A percentile compares a stretch with the other conserved stretches of the same genome.
phyloP scores from a whole-genome alignment of 768 basidiomycete genomes.

The Lanmaoa rubissima region DNA sequence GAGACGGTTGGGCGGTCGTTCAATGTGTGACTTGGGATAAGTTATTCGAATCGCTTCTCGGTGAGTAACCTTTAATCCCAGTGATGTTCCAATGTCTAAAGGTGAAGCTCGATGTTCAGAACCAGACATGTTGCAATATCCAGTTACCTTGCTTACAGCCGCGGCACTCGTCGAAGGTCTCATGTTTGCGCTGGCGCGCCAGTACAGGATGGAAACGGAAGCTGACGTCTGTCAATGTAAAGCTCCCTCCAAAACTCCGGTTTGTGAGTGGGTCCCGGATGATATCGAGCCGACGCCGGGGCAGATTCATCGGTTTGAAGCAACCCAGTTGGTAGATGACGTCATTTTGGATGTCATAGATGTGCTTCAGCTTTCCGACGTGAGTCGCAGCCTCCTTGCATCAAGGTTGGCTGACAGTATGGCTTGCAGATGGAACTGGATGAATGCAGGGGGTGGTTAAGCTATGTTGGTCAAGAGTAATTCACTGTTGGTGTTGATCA shows the following conservation, averaged over 20 bases:
- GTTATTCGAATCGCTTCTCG: conserved; percentile 46
- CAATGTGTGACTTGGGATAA: conserved; percentile 48
- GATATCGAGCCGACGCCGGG: conserved; percentile 7
- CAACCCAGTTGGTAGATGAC: conserved; percentile 3
- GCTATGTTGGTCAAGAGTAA: conserved; percentile 8
- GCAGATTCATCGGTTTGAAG: conserved; percentile 12
- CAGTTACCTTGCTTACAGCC: conserved; percentile 52
- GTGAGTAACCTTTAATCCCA: conserved; percentile 10
- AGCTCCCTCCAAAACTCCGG: neutral
- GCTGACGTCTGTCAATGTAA: conserved; percentile 4
- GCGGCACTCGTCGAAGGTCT: conserved; percentile 50
- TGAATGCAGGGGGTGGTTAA: conserved; percentile 26
- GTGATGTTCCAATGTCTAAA: neutral
- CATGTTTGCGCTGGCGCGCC: conserved; percentile 35
- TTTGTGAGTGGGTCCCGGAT: neutral
- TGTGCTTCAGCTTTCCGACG: conserved; percentile 21
- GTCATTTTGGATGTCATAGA: conserved; percentile 28
- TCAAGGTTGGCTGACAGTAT: neutral
- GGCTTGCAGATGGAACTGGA: conserved; percentile 23
- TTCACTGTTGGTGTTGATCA: neutral
- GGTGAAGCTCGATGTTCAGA: conserved; percentile 32
- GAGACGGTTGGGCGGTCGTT: conserved; percentile 46
- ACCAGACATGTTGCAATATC: conserved; percentile 51
- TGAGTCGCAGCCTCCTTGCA: conserved; percentile 9
- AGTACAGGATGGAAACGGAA: conserved; percentile 35